Evolutionary conservation across 495 filamentous ascomycete genomes (phyloP), one percentile per base, ranked within the genome.

Genomic region (Physcia stellaris): DNA sequence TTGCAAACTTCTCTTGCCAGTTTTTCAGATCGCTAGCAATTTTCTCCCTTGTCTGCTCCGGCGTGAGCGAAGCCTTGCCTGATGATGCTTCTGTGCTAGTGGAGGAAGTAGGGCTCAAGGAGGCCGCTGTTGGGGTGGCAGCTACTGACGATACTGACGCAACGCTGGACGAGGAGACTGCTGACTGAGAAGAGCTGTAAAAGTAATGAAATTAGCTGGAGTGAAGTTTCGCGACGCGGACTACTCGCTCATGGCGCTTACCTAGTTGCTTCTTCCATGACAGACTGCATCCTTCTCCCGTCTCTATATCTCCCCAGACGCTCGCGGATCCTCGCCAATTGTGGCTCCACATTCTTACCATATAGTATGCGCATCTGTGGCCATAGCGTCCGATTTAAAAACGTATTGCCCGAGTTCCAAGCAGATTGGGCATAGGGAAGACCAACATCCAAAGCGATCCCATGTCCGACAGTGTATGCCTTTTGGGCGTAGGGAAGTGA

Each of bases 301-400:
- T 85, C 79, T 10, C 70, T 73, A 58, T 95, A 87, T 41, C 83
- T 71, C 4, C 86, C 90, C 12, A 98, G 70, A 7, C 88, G 71
- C 60, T 95, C 80, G 11, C 84, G 77, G 45, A 99, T 96, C 46
- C 85, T 81, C 34, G 90, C 73, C 1, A 99, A 68, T 54, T 99
- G 90, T 9, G 92, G 92, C 59, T 95, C 86, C 6, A 99, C 88
- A 47, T 88, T 90, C 52, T 90, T 75, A 23, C 78, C 77, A 48
- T 94, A 95, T 9, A 94, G 59, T 18, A 83, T 70, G 20, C 78
- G 69, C 5, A 95, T 17, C 48, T 77, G 75, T 6, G 86, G 86
- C 80, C 81, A 90, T 10, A 94, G 49, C 2, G 71, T 81, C 30
- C 73, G 67, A 35, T 80, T 74, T 10, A 84, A 61, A 48, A 93